phyloP scores from a whole-genome alignment of 495 filamentous ascomycete genomes.

The Rusavskia elegans region DNA sequence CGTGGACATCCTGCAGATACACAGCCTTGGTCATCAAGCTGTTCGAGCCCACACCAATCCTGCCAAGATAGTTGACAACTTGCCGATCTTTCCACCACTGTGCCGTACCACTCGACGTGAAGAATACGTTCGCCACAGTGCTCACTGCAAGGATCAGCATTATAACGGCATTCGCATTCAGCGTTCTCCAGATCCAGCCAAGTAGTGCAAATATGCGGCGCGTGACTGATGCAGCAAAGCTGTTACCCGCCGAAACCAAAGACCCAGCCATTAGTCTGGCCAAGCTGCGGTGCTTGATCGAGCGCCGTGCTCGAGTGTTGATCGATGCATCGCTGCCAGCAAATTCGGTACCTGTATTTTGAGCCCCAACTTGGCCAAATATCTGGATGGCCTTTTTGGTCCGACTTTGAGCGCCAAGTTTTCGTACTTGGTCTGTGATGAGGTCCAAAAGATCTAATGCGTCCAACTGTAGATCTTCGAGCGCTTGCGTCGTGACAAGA shows the following conservation, averaged over 20 bases:
- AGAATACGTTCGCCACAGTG: constrained; percentile 50
- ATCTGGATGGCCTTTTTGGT: constrained; percentile 84
- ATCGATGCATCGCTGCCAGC: constrained; percentile 24
- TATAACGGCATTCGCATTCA: constrained; percentile 61
- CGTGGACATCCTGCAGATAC: constrained; percentile 68
- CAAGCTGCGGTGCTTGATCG: constrained; percentile 52
- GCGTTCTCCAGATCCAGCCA: constrained; percentile 47
- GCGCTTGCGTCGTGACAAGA: constrained; percentile 65
- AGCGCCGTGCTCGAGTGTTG: constrained; percentile 28
- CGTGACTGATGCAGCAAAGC: constrained; percentile 52
- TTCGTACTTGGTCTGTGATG: constrained; percentile 71
- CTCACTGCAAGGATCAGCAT: constrained; percentile 51
- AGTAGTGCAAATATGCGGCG: constrained; percentile 52
- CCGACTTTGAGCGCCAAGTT: constrained; percentile 57
- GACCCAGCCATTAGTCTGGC: constrained; percentile 51
- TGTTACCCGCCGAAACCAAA: constrained; percentile 49
- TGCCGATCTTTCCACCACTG: constrained; percentile 77
- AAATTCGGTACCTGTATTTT: constrained; percentile 50
- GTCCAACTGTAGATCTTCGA: constrained; percentile 64
- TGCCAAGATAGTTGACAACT: constrained; percentile 60
- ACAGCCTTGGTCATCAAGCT: constrained; percentile 69
- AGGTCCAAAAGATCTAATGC: constrained; percentile 75
- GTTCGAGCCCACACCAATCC: constrained; percentile 65
- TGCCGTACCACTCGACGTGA: constrained; percentile 48
- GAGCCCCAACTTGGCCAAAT: constrained; percentile 73